Evolutionary conservation across 2,329 filamentous ascomycete species (phyloP), one percentile per base, ranked within the genome.

Genomic region (Colletotrichum somersetense): DNA sequence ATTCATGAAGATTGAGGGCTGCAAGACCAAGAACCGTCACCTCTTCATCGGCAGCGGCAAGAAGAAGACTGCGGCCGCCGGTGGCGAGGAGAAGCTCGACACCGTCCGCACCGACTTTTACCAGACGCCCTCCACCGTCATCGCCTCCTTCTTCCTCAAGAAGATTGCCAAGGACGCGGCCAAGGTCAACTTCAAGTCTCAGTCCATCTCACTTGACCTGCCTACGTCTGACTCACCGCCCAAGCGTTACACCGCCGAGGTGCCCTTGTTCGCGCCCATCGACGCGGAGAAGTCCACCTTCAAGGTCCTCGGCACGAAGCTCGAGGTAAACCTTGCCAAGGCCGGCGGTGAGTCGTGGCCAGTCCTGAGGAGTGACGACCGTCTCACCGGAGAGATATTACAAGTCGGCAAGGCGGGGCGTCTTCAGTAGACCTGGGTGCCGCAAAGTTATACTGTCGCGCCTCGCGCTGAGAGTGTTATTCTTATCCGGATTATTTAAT

Each of bases 1-100:
- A 82, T 99, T 99, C 83, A 91, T 99, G 91, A 96, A 93, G 83
- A 96, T 99, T 72, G 91, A 93, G 77, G 96, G 96, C 1, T 99
- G 96, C 84, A 91, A 91, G 80, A 95, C 92, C 55, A 96, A 95
- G 83, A 85, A 87, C 55, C 87, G 89, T 72, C 96, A 99, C 85
- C 83, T 97, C 75, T 99, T 98, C 78, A 88, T 98, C 44, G 93
- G 93, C 5, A 92, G 88, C 75, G 92, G 86, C 75, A 93, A 90
- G 76, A 89, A 89, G 77, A 93, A 94, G 82, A 86, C 86, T 74
- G 80, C 50, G 66, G 79, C 75, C 20, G 77, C 79, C 50, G 79
- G 81, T 6, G 89, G 87, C 1, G 94, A 97, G 83, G 94, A 97
- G 83, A 86, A 92, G 77, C 83, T 97, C 52, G 90, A 94, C 55